Base-by-base conservation (phyloP, 1,284 basidiomycete species). In the Cryptococcus sp. region DNA sequence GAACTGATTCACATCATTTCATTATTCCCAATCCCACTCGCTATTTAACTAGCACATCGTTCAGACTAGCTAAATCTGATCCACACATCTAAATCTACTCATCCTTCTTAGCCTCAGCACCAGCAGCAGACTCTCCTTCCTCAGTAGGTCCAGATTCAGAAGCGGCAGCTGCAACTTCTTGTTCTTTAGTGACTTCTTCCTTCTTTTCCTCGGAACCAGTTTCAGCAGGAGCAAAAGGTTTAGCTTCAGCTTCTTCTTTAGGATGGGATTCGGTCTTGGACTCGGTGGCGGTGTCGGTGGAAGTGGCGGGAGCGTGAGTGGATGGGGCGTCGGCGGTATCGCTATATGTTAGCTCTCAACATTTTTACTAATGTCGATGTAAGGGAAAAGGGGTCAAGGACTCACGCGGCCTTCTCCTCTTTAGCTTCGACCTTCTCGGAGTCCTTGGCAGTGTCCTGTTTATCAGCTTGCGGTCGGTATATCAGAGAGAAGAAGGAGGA, bases 391-490 rank as follows among this genome's bases (percentile, higher is more conserved):
- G 48, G n/a, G n/a, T n/a, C n/a, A n/a, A 56, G 36, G n/a, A 58
- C 59, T 54, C 47, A 62, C 63, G 48, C 49, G 21, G 48, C 45
- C 50, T 61, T 53, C 48, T 64, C 61, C 43, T 59, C 61, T 53
- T 61, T 64, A 25, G 56, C 36, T 48, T 65, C 61, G 56, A 69
- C 66, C 50, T 64, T 66, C 52, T 69, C 69, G 50, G 49, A 62
- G 43, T 55, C 59, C 39, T 66, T 70, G 60, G 73, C 59, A 54
- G 55, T 66, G 40, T 55, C 59, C 54, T 62, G 41, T 40, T 21
- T 9, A 43, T n/a, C 32, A 42, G 40, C 39, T 48, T 45, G 25
- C 22, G 24, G 36, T 21, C 22, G 18, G 14, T 25, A 48, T 11
- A 11, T 39, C 19, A 32, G n/a, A 36, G 24, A 64, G 31, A 66